A percentile compares a stretch with the other conserved stretches of the same genome.
These are phyloP conservation scores for Polyporus arcularius DNA, from an alignment of 768 basidiomycete species.

Conservation along the genomic window DNA sequence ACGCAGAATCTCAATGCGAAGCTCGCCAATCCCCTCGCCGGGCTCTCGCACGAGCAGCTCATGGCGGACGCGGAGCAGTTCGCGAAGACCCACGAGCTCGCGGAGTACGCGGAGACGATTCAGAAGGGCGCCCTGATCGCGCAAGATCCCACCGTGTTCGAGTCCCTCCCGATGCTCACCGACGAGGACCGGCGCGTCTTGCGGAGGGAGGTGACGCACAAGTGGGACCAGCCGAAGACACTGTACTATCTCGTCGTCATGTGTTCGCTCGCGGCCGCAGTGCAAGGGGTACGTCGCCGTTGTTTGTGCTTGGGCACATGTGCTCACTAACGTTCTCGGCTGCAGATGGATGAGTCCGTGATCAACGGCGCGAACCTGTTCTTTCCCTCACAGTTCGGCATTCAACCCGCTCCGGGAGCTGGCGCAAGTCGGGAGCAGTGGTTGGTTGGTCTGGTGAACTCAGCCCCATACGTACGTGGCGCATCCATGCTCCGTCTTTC, in stretches of 20 bases:
- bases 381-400: slow-evolving; percentile 55
- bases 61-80: slow-evolving; percentile 61
- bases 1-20: slow-evolving; percentile 39
- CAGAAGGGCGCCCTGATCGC: slow-evolving; percentile 78
- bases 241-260: slow-evolving; percentile 52
- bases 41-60: slow-evolving; percentile 59
- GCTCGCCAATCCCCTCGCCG: slow-evolving; percentile 56
- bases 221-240: slow-evolving; percentile 46
- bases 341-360: slow-evolving; percentile 50
- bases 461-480: slow-evolving; percentile 50
- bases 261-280: slow-evolving; percentile 73
- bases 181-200: slow-evolving; percentile 43
- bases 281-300: slow-evolving; percentile 51
- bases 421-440: slow-evolving; percentile 49
- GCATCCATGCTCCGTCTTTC: slow-evolving; percentile 13
- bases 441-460: slow-evolving; percentile 75
- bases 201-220: slow-evolving; percentile 43
- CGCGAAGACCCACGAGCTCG: slow-evolving; percentile 41
- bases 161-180: slow-evolving; percentile 38
- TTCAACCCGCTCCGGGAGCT: slow-evolving; percentile 31
- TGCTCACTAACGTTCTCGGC: not conserved
- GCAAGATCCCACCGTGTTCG: slow-evolving; percentile 55
- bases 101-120: slow-evolving; percentile 40
- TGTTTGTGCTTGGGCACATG: slow-evolving; percentile 19
- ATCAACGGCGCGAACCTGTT: slow-evolving; percentile 55